Conservation (phyloP, 75 land plant genomes). For the Pinus tabuliformis region DNA sequence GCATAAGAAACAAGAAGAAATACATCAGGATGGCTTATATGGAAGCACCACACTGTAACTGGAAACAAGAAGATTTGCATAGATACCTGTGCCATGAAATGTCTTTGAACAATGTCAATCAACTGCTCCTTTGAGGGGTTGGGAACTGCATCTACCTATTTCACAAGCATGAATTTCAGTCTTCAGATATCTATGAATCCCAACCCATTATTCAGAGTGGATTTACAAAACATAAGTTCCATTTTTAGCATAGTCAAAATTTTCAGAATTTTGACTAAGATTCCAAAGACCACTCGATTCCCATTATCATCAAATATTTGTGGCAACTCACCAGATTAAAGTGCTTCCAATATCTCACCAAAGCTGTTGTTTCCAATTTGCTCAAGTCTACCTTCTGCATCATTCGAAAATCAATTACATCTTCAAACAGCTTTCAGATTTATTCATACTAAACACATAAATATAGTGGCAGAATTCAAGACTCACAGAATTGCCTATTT, state of each 20-base stretch:
- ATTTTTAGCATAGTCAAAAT: neutral
- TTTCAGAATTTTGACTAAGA: neutral
- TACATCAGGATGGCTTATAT: neutral
- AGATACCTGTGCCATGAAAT: conserved; percentile 81
- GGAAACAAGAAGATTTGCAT: neutral
- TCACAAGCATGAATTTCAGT: neutral
- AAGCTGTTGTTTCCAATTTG: conserved; percentile 83
- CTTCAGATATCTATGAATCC: neutral
- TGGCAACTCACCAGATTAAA: conserved; percentile 72
- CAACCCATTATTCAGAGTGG: neutral
- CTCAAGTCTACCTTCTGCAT: conserved; percentile 85
- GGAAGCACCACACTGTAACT: neutral
- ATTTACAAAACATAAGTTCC: neutral
- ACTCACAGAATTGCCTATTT: neutral
- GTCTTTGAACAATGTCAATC: conserved; percentile 71
- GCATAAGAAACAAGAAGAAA: neutral
- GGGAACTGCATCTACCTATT: conserved; percentile 61
- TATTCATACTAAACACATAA: neutral
- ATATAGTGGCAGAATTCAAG: conserved; percentile 4
- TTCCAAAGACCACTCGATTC: neutral
- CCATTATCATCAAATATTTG: neutral
- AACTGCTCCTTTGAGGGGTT: conserved; percentile 88
- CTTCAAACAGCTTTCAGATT: neutral
- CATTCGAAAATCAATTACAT: neutral
- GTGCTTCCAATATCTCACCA: conserved; percentile 85